These are phyloP conservation scores for Pseudocercospora fijiensis DNA, from an alignment of 2,329 filamentous ascomycete genomes.

Conservation along the genomic window DNA sequence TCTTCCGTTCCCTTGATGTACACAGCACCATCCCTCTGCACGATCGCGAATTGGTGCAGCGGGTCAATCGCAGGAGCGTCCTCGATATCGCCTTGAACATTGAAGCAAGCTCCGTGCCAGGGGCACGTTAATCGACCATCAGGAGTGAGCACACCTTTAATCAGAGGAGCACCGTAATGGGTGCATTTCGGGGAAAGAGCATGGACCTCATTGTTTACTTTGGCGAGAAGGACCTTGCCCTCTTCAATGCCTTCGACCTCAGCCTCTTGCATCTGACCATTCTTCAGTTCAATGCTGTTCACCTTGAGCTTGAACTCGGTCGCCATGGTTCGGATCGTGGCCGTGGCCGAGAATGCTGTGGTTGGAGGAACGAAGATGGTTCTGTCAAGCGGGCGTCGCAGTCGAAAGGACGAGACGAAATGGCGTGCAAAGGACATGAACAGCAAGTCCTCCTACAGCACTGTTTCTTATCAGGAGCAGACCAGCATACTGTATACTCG, in stretches of 20 bases:
- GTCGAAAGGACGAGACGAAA: conserved; percentile 3
- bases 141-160: conserved; percentile 78
- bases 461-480: background rate
- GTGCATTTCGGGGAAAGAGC: conserved; percentile 81
- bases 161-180: conserved; percentile 88
- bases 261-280: conserved; percentile 80
- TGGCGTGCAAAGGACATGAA: conserved; percentile 20
- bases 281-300: conserved; percentile 69
- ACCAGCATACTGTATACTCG: conserved; percentile 4
- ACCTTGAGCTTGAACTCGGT: conserved; percentile 69
- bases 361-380: background rate
- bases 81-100: conserved; percentile 85
- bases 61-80: conserved; percentile 88
- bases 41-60: conserved; percentile 77
- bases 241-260: conserved; percentile 87
- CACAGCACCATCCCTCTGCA: conserved; percentile 76
- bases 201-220: conserved; percentile 71
- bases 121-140: conserved; percentile 86
- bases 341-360: conserved; percentile 25
- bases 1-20: conserved; percentile 81
- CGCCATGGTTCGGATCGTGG: conserved; percentile 41
- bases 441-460: background rate
- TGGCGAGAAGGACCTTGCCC: conserved; percentile 83
- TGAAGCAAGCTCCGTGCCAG: conserved; percentile 98
- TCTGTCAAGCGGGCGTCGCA: background rate